Percentiles rank a stretch among this genome's conserved stretches.
Evolutionary conservation across 345 rosid species (phyloP).

Genomic region (Hypericum perforatum): DNA sequence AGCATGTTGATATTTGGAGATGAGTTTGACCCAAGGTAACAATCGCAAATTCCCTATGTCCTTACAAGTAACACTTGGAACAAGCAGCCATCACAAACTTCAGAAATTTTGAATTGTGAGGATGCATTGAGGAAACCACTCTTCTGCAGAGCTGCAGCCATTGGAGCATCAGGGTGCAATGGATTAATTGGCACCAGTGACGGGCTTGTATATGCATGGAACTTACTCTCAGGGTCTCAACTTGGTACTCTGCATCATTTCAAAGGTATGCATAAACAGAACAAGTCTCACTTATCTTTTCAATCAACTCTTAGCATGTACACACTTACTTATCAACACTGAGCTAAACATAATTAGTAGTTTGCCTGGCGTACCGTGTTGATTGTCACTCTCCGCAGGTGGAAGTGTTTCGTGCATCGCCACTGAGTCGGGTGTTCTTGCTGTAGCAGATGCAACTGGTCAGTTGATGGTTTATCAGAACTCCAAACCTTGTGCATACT

Average conservation of each 20-base stretch:
- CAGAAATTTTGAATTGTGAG: neutral
- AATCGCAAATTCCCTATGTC: slow-evolving; percentile 10
- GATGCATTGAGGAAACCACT: slow-evolving; percentile 5
- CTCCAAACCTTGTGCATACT: no score
- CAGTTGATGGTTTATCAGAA: slow-evolving; percentile 47
- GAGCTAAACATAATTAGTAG: slow-evolving; percentile 5
- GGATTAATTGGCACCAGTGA: slow-evolving; percentile 72
- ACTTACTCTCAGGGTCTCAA: slow-evolving; percentile 49
- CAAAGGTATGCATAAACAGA: slow-evolving; percentile 38
- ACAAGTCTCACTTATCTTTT: neutral
- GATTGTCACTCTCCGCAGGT: slow-evolving; percentile 28
- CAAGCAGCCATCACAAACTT: neutral
- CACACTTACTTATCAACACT: slow-evolving; percentile 1
- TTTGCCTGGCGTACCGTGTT: neutral
- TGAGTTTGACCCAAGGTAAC: slow-evolving; percentile 56
- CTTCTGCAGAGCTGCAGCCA: slow-evolving; percentile 45
- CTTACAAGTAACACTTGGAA: no score
- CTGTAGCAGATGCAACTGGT: slow-evolving; percentile 48
- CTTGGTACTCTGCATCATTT: slow-evolving; percentile 55
- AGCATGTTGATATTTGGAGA: slow-evolving; percentile 50
- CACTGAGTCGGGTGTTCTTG: slow-evolving; percentile 42
- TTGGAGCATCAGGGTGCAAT: slow-evolving; percentile 36
- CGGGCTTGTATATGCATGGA: slow-evolving; percentile 67
- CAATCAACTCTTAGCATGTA: neutral
- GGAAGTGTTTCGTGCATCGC: slow-evolving; percentile 55